Percentiles rank a stretch among this genome's conserved stretches.
These are phyloP conservation scores for Tetracladium setigerum DNA, from an alignment of 495 filamentous ascomycete genomes.

Conservation along the genomic window DNA sequence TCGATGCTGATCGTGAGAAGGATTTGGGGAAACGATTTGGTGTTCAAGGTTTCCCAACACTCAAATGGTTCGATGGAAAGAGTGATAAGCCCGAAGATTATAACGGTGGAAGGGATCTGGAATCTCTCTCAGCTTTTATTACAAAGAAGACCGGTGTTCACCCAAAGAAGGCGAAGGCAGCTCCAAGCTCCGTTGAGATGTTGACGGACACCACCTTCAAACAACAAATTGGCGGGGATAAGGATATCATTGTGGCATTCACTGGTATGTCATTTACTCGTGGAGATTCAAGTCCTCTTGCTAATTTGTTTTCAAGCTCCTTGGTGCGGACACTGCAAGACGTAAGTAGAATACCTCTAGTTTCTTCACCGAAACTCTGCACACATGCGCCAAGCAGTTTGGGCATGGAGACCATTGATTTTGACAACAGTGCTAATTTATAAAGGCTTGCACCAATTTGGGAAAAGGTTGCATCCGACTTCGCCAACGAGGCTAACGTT, in stretches of 20 bases:
- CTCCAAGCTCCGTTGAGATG: constrained; percentile 67
- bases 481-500: constrained; percentile 65
- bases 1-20: constrained; percentile 88
- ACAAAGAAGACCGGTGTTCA: constrained; percentile 82
- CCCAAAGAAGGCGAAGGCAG: constrained; percentile 61
- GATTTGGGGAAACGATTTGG: constrained; percentile 76
- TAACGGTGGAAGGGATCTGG: constrained; percentile 78
- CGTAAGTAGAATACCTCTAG: constrained; percentile 52
- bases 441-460: constrained; percentile 86
- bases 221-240: constrained; percentile 69
- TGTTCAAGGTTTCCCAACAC: constrained; percentile 88
- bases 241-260: constrained; percentile 92
- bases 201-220: constrained; percentile 76
- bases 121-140: constrained; percentile 74
- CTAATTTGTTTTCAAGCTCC: no score
- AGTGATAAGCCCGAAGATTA: constrained; percentile 82
- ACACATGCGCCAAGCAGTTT: no score
- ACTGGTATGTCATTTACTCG: no score
- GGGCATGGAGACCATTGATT: no score
- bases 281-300: no score
- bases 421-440: constrained; percentile 60
- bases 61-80: constrained; percentile 99
- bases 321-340: constrained; percentile 96
- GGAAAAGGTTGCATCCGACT: constrained; percentile 82
- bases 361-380: constrained; percentile 10